Evolutionary conservation across 345 rosid genomes (phyloP).

Genomic region (Citrus hindsii): DNA sequence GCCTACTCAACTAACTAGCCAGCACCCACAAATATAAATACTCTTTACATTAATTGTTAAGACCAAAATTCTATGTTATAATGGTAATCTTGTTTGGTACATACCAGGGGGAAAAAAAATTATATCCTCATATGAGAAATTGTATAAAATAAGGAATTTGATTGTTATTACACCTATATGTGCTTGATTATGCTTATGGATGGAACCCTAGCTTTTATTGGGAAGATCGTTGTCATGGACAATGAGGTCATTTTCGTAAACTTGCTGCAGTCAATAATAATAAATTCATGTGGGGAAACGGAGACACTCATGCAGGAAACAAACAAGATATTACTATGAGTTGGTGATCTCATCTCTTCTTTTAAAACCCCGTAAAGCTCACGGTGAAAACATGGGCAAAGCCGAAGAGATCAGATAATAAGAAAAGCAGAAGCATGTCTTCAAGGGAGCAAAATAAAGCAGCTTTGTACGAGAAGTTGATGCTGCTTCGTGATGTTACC

Average conservation of each 20-base stretch:
- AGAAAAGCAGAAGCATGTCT: slow-evolving; percentile 22
- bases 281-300: slow-evolving; percentile 19
- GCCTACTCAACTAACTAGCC: not conserved
- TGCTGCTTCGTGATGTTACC: slow-evolving; percentile 41
- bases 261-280: not conserved
- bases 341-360: slow-evolving; percentile 11
- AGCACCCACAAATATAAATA: not conserved
- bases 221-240: not conserved
- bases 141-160: not conserved
- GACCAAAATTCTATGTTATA: not conserved
- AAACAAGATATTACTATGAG: slow-evolving; percentile 23
- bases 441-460: slow-evolving; percentile 37
- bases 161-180: not conserved
- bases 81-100: not conserved
- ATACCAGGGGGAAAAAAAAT: no score
- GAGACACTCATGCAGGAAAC: slow-evolving; percentile 32
- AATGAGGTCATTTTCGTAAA: slow-evolving; percentile 12
- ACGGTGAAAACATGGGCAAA: slow-evolving; percentile 10
- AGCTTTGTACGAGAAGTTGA: slow-evolving; percentile 33
- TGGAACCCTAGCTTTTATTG: not conserved
- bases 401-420: not conserved
- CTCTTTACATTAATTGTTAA: not conserved
- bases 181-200: not conserved
- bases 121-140: not conserved
- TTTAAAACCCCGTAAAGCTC: slow-evolving; percentile 16